These are phyloP conservation scores for Penicillium nordicum DNA, from an alignment of 2,329 filamentous ascomycete genomes.

Conservation along the genomic window DNA sequence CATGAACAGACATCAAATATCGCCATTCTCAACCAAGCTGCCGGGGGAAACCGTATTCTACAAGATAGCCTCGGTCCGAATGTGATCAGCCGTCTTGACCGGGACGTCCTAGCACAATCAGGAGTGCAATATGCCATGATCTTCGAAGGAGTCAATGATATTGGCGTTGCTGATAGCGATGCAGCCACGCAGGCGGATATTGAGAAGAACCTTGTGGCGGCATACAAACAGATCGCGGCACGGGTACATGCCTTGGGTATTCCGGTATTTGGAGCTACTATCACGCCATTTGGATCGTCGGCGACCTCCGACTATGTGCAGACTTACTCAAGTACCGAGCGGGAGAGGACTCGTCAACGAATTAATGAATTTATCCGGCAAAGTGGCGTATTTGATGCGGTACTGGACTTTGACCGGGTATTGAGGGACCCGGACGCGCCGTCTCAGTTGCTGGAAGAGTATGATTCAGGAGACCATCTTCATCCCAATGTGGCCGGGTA, in stretches of 20 bases:
- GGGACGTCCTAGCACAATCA: slow-evolving; percentile 60
- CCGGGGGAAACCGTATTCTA: slow-evolving; percentile 65
- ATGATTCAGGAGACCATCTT: slow-evolving; percentile 62
- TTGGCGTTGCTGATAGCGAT: slow-evolving; percentile 52
- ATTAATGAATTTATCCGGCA: slow-evolving; percentile 61
- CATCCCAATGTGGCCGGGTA: slow-evolving; percentile 62
- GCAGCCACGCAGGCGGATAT: slow-evolving; percentile 46
- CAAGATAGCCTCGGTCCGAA: slow-evolving; percentile 61
- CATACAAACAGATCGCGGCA: slow-evolving; percentile 57
- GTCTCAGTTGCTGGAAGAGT: slow-evolving; percentile 50
- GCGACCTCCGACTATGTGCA: slow-evolving; percentile 36
- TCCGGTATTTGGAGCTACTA: slow-evolving; percentile 61
- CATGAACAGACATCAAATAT: slow-evolving; percentile 48
- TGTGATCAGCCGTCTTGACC: slow-evolving; percentile 57
- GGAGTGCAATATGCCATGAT: slow-evolving; percentile 61
- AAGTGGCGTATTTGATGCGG: slow-evolving; percentile 56
- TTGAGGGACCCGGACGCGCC: slow-evolving; percentile 51
- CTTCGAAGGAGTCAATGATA: slow-evolving; percentile 69
- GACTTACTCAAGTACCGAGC: slow-evolving; percentile 52
- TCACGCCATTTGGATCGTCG: slow-evolving; percentile 59
- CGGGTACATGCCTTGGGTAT: slow-evolving; percentile 55
- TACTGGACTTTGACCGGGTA: slow-evolving; percentile 61
- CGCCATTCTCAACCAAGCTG: slow-evolving; percentile 62
- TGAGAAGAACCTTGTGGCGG: slow-evolving; percentile 53
- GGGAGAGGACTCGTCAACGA: slow-evolving; percentile 55